These are phyloP conservation scores for Beauveria medogensis DNA, from an alignment of 2,329 filamentous ascomycete species.

Conservation along the genomic window DNA sequence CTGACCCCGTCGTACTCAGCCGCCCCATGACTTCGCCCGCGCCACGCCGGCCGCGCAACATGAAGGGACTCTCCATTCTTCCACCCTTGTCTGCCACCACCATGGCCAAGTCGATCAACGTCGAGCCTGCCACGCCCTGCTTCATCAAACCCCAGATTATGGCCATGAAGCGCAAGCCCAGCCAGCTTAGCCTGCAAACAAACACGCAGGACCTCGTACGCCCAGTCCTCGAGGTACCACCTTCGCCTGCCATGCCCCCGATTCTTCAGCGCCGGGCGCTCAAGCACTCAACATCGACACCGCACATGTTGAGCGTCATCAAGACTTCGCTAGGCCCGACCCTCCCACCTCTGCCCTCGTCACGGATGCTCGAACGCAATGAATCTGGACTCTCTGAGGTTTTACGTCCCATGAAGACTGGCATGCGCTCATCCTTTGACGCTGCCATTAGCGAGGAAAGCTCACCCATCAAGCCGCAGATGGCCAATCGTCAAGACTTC, in stretches of 20 bases:
- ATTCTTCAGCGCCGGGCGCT: constrained; percentile 55
- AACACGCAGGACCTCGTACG: constrained; percentile 48
- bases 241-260: constrained; percentile 47
- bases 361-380: constrained; percentile 51
- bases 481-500: constrained; percentile 47
- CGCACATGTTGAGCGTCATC: constrained; percentile 54
- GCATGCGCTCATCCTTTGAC: constrained; percentile 28
- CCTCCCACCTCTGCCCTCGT: constrained; percentile 53
- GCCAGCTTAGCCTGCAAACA: constrained; percentile 70
- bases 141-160: constrained; percentile 77
- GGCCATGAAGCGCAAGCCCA: constrained; percentile 64
- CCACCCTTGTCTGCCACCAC: constrained; percentile 42
- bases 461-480: constrained; percentile 51
- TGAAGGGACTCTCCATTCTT: constrained; percentile 77
- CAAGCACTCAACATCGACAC: constrained; percentile 61
- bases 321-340: constrained; percentile 39
- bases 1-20: constrained; percentile 32
- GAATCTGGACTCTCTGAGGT: constrained; percentile 53
- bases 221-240: constrained; percentile 44
- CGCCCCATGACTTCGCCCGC: constrained; percentile 61
- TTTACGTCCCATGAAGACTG: constrained; percentile 42
- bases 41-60: constrained; percentile 67
- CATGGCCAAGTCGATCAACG: constrained; percentile 42
- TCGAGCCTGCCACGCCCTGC: constrained; percentile 63
- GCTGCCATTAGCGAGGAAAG: constrained; percentile 45